A percentile compares a stretch with the other conserved stretches of the same genome.
These are phyloP conservation scores for Pseudophaeomoniella oleicola DNA, from an alignment of 2,329 filamentous ascomycete species.

Conservation along the genomic window DNA sequence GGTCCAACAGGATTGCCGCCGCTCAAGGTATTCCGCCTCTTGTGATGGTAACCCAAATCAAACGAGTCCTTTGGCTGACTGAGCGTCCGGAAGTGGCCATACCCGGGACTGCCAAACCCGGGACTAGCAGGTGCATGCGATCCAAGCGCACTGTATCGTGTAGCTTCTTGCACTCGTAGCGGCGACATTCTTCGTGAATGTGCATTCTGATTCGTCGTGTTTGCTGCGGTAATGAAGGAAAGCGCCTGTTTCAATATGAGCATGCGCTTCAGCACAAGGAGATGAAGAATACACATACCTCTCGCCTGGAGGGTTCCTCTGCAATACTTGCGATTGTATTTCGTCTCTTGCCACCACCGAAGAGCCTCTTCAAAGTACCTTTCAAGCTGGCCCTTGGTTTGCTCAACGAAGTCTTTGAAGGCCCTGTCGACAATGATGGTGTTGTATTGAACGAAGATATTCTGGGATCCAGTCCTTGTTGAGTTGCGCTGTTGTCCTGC, in stretches of 20 bases:
- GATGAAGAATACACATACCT: background rate
- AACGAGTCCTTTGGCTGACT: background rate
- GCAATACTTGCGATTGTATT: background rate
- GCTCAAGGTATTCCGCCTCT: background rate
- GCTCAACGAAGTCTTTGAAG: background rate
- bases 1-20: background rate
- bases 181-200: background rate
- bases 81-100: background rate
- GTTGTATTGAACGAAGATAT: background rate
- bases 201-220: background rate
- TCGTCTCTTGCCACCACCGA: conserved; percentile 18
- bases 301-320: background rate
- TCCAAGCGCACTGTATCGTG: conserved; percentile 7
- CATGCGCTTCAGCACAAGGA: background rate
- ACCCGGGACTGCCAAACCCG: conserved; percentile 1
- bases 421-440: background rate
- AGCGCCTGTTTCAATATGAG: background rate
- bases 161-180: conserved; percentile 2
- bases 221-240: background rate
- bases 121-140: conserved; percentile 8
- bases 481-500: background rate
- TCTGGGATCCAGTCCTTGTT: background rate
- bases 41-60: background rate
- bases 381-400: conserved; percentile 14
- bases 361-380: conserved; percentile 27